Evolutionary conservation across 179 eudicot species (phyloP).

Genomic region (Amaranthus tricolor): DNA sequence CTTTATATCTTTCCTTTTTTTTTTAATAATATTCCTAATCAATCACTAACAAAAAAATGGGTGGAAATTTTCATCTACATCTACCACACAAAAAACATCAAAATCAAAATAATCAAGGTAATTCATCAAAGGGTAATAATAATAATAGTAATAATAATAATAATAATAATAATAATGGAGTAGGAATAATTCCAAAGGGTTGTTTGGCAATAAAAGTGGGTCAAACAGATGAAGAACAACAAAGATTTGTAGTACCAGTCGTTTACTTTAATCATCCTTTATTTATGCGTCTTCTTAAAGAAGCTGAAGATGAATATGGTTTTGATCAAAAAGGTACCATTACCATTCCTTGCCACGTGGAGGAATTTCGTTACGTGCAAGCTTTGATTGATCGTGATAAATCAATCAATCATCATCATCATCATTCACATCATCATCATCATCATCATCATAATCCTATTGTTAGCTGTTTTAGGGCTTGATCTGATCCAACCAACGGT

Average conservation of each 20-base stretch:
- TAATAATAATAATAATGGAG: conserved; percentile 8
- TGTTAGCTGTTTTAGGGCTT: conserved; percentile 65
- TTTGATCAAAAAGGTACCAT: conserved; percentile 79
- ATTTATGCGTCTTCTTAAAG: conserved; percentile 62
- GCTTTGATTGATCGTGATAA: conserved; percentile 59
- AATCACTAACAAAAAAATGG: conserved; percentile 9
- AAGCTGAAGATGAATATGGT: conserved; percentile 84
- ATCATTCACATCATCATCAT: conserved; percentile 5
- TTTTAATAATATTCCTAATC: too few species aligned
- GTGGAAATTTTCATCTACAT: conserved; percentile 23
- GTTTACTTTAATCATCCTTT: conserved; percentile 72
- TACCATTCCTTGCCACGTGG: conserved; percentile 77
- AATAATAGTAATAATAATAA: not conserved
- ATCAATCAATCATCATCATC: conserved; percentile 21
- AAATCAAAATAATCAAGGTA: not conserved
- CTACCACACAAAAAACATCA: conserved; percentile 21
- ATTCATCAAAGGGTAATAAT: conserved; percentile 19
- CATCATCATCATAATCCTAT: conserved; percentile 28
- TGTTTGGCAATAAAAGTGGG: conserved; percentile 74
- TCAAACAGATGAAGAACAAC: conserved; percentile 50
- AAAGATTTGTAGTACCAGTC: conserved; percentile 61
- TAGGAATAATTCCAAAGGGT: conserved; percentile 53
- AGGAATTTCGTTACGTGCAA: conserved; percentile 55
- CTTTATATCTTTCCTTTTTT: not conserved
- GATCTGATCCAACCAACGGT: conserved; percentile 18